phyloP scores from a whole-genome alignment of 169 alveolate species.

The Cryptosporidium parvum region DNA sequence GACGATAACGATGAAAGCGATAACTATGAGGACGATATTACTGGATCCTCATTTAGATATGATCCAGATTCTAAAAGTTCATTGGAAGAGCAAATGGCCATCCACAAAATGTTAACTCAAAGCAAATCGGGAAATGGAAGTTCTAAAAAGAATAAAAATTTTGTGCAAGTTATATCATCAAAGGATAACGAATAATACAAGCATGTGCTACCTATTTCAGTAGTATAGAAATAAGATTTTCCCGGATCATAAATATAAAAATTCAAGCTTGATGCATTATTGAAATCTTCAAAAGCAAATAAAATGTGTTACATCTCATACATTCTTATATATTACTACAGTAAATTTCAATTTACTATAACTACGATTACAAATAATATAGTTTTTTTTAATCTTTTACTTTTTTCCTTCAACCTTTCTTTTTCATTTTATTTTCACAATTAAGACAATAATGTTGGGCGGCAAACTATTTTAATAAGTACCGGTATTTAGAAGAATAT shows the following conservation, averaged over 20 bases:
- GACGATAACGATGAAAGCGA: not conserved
- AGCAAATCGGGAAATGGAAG: not conserved
- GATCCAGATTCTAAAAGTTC: not conserved
- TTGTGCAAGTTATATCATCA: slow-evolving; percentile 50
- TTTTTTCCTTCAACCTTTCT: not conserved
- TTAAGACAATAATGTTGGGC: slow-evolving; percentile 14
- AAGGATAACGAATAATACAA: not conserved
- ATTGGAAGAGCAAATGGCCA: not conserved
- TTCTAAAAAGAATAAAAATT: not conserved
- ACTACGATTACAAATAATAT: not conserved
- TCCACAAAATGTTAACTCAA: slow-evolving; percentile 3
- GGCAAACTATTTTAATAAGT: not conserved
- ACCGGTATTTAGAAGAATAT: slow-evolving; percentile 10
- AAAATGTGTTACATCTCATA: not conserved
- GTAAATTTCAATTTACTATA: not conserved
- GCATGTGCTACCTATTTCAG: not conserved
- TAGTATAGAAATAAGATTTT: too few relatives aligned
- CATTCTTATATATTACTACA: not conserved
- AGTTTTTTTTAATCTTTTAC: not conserved
- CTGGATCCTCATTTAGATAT: not conserved
- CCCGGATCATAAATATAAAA: not conserved
- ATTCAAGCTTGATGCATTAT: not conserved
- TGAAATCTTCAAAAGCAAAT: not conserved
- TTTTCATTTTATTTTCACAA: not conserved
- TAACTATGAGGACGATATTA: not conserved